Conservation (phyloP, 306 rosid species). For the Vigna hirtella region DNA sequence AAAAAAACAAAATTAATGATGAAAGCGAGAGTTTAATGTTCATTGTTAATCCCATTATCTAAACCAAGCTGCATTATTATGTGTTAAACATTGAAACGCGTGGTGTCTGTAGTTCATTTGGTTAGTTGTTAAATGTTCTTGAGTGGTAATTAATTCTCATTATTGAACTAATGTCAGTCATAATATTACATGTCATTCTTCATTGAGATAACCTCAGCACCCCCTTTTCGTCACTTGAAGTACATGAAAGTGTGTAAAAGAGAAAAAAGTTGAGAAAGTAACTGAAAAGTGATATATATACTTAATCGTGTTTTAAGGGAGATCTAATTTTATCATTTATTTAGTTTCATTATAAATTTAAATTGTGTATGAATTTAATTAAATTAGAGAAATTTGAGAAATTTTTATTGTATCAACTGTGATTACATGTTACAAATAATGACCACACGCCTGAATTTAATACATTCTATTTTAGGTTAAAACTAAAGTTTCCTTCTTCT, state of each 20-base stretch:
- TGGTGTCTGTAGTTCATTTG: slow-evolving; percentile 20
- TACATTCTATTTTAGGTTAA: background rate
- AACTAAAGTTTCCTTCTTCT: background rate
- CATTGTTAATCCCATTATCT: background rate
- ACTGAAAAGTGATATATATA: background rate
- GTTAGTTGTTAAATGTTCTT: background rate
- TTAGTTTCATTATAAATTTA: background rate
- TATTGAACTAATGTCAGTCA: slow-evolving; percentile 3
- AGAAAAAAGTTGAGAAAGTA: background rate
- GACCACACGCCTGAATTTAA: background rate
- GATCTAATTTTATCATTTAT: background rate
- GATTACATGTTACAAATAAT: background rate
- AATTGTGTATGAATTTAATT: background rate
- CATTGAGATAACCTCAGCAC: background rate
- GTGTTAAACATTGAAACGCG: background rate
- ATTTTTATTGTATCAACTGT: background rate
- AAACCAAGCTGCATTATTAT: background rate
- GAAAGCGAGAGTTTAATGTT: slow-evolving; percentile 38
- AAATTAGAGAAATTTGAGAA: background rate
- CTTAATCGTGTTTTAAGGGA: background rate
- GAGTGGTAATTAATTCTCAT: slow-evolving; percentile 1
- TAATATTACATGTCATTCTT: slow-evolving; percentile 7
- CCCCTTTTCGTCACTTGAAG: background rate
- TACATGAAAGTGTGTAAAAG: slow-evolving; percentile 8
- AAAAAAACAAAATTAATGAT: slow-evolving; percentile 37